Evolutionary conservation across 495 filamentous ascomycete species (phyloP).

Genomic region (Chaetomium fimeti): DNA sequence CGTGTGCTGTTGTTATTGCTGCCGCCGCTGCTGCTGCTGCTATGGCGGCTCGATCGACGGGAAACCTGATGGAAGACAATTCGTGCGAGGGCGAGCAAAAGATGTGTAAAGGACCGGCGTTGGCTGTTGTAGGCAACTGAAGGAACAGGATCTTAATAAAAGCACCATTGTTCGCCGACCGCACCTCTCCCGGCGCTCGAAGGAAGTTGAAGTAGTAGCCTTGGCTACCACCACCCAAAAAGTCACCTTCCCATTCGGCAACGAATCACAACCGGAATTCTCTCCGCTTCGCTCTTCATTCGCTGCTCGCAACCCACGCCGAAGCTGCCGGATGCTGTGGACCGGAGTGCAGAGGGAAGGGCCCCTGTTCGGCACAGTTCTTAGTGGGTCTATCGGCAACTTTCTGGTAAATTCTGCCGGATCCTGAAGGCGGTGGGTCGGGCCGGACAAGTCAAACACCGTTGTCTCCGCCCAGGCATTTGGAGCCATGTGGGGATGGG

Average conservation of each 20-base stretch:
- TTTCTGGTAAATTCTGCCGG: conserved; percentile 11
- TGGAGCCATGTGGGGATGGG: not conserved
- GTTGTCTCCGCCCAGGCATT: not conserved
- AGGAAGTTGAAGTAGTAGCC: conserved; percentile 3
- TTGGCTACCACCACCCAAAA: not conserved
- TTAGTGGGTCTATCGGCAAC: not conserved
- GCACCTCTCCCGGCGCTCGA: not conserved
- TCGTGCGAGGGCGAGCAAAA: no score
- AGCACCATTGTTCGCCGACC: conserved; percentile 1
- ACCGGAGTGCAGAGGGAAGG: not conserved
- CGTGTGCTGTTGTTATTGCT: not conserved
- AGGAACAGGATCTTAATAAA: not conserved
- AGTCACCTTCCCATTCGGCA: conserved; percentile 16
- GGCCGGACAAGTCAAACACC: not conserved
- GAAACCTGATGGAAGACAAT: no score
- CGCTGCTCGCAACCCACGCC: not conserved
- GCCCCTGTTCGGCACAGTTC: not conserved
- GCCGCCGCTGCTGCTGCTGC: no score
- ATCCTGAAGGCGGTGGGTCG: not conserved
- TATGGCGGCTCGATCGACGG: no score
- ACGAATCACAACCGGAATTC: conserved; percentile 13
- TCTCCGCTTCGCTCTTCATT: conserved; percentile 16
- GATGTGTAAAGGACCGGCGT: no score
- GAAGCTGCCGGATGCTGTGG: not conserved
- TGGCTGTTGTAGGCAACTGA: no score